phyloP scores from a whole-genome alignment of 2,329 filamentous ascomycete species.

The Alternaria sp. region DNA sequence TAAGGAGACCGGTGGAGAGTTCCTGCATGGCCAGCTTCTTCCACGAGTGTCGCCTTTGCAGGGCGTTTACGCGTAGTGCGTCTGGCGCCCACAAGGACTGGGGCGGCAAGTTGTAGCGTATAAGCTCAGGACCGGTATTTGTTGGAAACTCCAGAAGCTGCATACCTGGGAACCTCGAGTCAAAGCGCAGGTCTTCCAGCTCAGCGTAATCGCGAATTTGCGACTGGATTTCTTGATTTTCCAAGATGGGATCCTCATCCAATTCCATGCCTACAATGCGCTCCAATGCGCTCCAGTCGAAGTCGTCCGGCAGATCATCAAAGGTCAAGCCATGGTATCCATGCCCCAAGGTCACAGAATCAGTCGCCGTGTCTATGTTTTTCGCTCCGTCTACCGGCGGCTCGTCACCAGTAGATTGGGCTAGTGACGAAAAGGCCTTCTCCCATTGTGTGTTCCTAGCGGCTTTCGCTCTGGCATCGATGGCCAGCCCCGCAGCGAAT shows the following conservation, averaged over 20 bases:
- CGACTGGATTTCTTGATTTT: conserved; percentile 17
- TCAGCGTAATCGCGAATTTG: conserved; percentile 21
- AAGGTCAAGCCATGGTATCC: conserved; percentile 5
- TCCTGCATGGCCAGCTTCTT: conserved; percentile 54
- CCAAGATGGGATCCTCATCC: conserved; percentile 24
- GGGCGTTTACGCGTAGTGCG: conserved; percentile 35
- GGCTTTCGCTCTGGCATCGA: conserved; percentile 66
- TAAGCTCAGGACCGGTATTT: conserved; percentile 48
- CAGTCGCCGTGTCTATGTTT: background rate
- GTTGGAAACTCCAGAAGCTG: conserved; percentile 44
- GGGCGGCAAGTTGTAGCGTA: conserved; percentile 48
- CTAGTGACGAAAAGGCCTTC: conserved; percentile 57
- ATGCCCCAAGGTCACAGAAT: background rate
- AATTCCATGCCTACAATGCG: conserved; percentile 34
- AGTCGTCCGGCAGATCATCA: conserved; percentile 21
- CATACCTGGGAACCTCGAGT: conserved; percentile 35
- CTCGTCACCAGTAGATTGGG: conserved; percentile 4
- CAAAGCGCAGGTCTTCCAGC: conserved; percentile 33
- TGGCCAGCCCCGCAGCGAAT: conserved; percentile 68
- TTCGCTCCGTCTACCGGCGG: background rate
- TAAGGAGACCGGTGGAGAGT: conserved; percentile 49
- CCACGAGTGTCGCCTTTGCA: conserved; percentile 42
- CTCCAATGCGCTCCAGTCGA: conserved; percentile 31
- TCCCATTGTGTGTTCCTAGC: conserved; percentile 66
- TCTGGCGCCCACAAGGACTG: conserved; percentile 54